These are phyloP conservation scores for Aspergillus intermedius DNA, from an alignment of 2,329 filamentous ascomycete species.

Conservation along the genomic window DNA sequence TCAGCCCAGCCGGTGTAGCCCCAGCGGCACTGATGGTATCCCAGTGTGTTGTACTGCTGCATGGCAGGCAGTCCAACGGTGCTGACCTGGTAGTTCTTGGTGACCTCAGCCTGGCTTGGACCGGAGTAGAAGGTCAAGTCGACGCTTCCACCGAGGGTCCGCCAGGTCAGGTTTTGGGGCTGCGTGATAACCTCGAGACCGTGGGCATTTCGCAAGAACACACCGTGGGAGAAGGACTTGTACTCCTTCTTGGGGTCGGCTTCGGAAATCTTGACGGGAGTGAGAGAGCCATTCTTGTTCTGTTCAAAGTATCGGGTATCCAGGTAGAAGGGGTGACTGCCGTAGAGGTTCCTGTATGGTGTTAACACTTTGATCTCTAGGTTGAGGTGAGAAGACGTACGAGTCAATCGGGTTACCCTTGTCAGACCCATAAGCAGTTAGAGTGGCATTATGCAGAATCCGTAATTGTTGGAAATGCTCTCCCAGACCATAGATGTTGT, in stretches of 20 bases:
- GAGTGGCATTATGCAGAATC: constrained; percentile 66
- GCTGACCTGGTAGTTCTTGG: constrained; percentile 61
- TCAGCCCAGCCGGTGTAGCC: constrained; percentile 69
- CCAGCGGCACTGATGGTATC: constrained; percentile 79
- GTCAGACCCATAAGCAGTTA: constrained; percentile 63
- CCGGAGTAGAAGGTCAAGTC: constrained; percentile 77
- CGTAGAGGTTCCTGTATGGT: constrained; percentile 58
- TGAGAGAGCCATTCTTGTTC: constrained; percentile 43
- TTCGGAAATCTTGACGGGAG: constrained; percentile 49
- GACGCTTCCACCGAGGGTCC: constrained; percentile 66
- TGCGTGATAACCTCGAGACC: constrained; percentile 65
- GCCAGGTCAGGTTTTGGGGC: constrained; percentile 62
- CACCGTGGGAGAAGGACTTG: constrained; percentile 64
- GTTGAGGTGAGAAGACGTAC: constrained; percentile 17
- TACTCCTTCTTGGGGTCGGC: constrained; percentile 51
- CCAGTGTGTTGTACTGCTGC: constrained; percentile 76
- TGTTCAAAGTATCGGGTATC: constrained; percentile 69
- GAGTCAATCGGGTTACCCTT: constrained; percentile 50
- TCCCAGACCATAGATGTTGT: constrained; percentile 69
- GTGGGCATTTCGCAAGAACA: constrained; percentile 71
- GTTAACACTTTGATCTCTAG: too few relatives aligned
- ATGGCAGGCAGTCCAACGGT: constrained; percentile 66
- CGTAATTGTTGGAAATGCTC: constrained; percentile 66
- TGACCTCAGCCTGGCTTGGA: constrained; percentile 61
- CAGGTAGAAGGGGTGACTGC: constrained; percentile 69